A percentile compares a stretch with the other conserved stretches of the same genome.
Evolutionary conservation across 192 early-diverging fungal genomes (phyloP).

Genomic region (Coemansia sp.): DNA sequence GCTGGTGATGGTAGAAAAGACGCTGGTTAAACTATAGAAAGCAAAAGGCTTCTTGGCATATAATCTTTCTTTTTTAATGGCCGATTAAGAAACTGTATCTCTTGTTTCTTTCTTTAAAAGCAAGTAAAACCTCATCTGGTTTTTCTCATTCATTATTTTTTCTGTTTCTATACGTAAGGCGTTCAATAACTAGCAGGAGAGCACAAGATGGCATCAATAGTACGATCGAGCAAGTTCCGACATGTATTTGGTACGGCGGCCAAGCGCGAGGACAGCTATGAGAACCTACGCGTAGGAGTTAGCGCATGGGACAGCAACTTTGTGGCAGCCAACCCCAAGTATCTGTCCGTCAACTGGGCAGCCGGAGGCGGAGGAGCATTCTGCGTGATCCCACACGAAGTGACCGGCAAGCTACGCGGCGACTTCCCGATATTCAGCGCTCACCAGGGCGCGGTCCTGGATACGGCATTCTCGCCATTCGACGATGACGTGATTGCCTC

Average conservation of each 20-base stretch:
- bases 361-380: constrained; percentile 91
- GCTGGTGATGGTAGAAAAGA: constrained; percentile 48
- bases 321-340: constrained; percentile 88
- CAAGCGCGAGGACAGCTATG: constrained; percentile 90
- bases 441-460: constrained; percentile 91
- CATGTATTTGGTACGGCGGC: constrained; percentile 89
- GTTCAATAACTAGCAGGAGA: background rate
- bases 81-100: background rate
- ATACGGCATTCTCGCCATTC: constrained; percentile 97
- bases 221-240: constrained; percentile 82
- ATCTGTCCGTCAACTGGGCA: constrained; percentile 78
- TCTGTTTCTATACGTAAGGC: background rate
- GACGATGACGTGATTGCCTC: constrained; percentile 96
- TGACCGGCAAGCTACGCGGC: constrained; percentile 81
- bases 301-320: constrained; percentile 98
- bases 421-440: constrained; percentile 88
- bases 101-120: background rate
- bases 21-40: background rate
- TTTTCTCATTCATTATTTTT: background rate
- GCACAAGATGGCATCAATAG: constrained; percentile 67
- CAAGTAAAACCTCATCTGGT: background rate
- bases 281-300: constrained; percentile 85
- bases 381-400: constrained; percentile 77
- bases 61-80: background rate
- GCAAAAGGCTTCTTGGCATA: background rate